Percentiles rank a stretch among this genome's conserved stretches.
Conservation (phyloP, 2,329 filamentous ascomycete species). For the Xylariaceae sp. region DNA sequence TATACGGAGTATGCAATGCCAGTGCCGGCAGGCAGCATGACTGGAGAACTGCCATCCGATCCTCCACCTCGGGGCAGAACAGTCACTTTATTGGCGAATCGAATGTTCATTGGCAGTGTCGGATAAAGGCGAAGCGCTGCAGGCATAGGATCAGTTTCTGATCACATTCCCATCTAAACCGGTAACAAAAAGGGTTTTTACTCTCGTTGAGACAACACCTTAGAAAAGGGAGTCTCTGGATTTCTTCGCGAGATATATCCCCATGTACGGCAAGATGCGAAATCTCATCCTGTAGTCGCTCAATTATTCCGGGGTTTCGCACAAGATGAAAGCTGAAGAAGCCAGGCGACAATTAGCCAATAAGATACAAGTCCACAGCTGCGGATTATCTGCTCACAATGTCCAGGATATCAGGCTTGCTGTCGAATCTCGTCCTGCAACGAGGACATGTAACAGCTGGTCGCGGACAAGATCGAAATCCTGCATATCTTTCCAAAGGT, state of each 20-base stretch:
- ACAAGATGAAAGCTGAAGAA: constrained; percentile 17
- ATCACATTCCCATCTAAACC: neutral
- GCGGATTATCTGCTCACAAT: constrained; percentile 3
- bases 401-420: constrained; percentile 20
- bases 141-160: neutral
- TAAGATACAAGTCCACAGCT: too few relatives aligned
- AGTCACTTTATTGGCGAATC: constrained; percentile 17
- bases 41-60: constrained; percentile 24
- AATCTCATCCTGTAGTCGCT: constrained; percentile 14
- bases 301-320: constrained; percentile 14
- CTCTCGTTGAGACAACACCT: constrained; percentile 20
- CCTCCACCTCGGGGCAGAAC: constrained; percentile 29
- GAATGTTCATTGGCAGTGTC: constrained; percentile 10
- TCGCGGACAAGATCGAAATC: constrained; percentile 14
- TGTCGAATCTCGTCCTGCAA: constrained; percentile 20
- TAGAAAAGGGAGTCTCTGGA: constrained; percentile 16
- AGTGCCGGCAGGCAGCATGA: constrained; percentile 26
- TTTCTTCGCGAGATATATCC: constrained; percentile 16
- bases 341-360: too few relatives aligned
- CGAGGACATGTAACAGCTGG: constrained; percentile 19
- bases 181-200: neutral
- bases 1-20: constrained; percentile 25
- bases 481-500: constrained; percentile 19
- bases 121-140: constrained; percentile 18
- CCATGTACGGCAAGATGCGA: neutral